Conservation (phyloP, 805 yeast genomes). For the Cyberlindnera samutprakarnensis region DNA sequence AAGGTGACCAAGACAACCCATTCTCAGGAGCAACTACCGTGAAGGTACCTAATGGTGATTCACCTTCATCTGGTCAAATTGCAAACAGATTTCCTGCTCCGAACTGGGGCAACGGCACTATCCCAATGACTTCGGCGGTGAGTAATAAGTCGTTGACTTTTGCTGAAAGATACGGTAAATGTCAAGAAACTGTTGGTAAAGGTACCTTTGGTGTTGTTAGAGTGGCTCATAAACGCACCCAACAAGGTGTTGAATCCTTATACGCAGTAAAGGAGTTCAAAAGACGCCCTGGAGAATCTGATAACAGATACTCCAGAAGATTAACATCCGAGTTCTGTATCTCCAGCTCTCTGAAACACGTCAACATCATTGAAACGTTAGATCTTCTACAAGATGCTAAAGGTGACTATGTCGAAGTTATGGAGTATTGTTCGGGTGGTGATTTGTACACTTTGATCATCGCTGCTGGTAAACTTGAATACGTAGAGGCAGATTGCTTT, state of each 20-base stretch:
- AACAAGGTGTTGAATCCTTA: slow-evolving; percentile 37
- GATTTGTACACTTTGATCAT: slow-evolving; percentile 69
- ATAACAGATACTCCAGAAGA: slow-evolving; percentile 61
- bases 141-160: slow-evolving; percentile 36
- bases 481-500: slow-evolving; percentile 83
- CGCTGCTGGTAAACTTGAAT: slow-evolving; percentile 71
- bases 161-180: slow-evolving; percentile 84
- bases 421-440: slow-evolving; percentile 82
- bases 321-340: slow-evolving; percentile 80
- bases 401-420: slow-evolving; percentile 77
- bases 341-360: slow-evolving; percentile 68
- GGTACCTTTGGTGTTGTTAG: slow-evolving; percentile 95
- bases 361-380: slow-evolving; percentile 67
- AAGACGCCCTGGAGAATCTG: slow-evolving; percentile 50
- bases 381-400: slow-evolving; percentile 77
- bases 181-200: slow-evolving; percentile 90
- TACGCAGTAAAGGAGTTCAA: slow-evolving; percentile 88
- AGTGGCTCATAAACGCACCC: slow-evolving; percentile 63
- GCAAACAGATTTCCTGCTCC: slow-evolving; percentile 22
- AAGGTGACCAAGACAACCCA: slow-evolving; percentile 32
- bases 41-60: not conserved
- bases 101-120: not conserved
- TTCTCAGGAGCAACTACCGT: slow-evolving; percentile 29
- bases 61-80: slow-evolving; percentile 2
- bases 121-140: not conserved